phyloP scores from a whole-genome alignment of 495 filamentous ascomycete species.

The Thermothielavioides terrestris region DNA sequence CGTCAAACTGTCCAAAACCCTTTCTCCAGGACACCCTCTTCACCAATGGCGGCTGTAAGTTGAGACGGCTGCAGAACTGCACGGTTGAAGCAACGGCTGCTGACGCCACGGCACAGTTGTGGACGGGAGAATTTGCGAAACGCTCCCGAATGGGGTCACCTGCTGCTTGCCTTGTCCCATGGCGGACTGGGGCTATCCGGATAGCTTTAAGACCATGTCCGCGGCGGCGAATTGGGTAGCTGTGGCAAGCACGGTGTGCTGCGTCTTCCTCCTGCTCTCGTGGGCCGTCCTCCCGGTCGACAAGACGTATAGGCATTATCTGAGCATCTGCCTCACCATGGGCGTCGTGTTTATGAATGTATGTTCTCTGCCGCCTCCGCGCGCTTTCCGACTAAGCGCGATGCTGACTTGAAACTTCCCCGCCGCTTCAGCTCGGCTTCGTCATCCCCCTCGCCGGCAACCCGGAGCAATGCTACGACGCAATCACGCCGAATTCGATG shows the following conservation, averaged over 20 bases:
- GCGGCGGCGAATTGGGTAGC: conserved; percentile 68
- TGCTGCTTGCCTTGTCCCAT: conserved; percentile 92
- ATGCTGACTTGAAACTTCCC: neutral
- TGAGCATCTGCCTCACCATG: conserved; percentile 76
- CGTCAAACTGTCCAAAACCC: conserved; percentile 23
- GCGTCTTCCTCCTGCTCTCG: conserved; percentile 69
- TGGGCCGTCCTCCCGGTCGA: conserved; percentile 79
- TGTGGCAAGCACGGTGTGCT: conserved; percentile 61
- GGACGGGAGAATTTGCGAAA: conserved; percentile 52
- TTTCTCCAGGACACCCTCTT: conserved; percentile 30
- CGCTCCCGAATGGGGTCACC: conserved; percentile 25
- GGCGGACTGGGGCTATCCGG: conserved; percentile 74
- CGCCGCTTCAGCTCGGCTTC: conserved; percentile 58
- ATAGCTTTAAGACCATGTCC: conserved; percentile 58
- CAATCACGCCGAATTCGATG: conserved; percentile 93
- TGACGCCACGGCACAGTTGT: conserved; percentile 44
- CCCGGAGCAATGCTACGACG: conserved; percentile 76
- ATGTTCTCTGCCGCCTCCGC: conserved; percentile 25
- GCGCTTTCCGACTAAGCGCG: neutral
- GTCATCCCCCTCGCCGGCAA: conserved; percentile 79
- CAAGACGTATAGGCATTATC: conserved; percentile 83
- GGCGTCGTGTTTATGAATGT: conserved; percentile 71
- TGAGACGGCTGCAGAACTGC: neutral
- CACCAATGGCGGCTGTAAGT: conserved; percentile 37
- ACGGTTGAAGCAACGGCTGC: neutral